A percentile compares a stretch with the other conserved stretches of the same genome.
Conservation (phyloP, 78 protist genomes). For the Mantamonas sphyraenae region DNA sequence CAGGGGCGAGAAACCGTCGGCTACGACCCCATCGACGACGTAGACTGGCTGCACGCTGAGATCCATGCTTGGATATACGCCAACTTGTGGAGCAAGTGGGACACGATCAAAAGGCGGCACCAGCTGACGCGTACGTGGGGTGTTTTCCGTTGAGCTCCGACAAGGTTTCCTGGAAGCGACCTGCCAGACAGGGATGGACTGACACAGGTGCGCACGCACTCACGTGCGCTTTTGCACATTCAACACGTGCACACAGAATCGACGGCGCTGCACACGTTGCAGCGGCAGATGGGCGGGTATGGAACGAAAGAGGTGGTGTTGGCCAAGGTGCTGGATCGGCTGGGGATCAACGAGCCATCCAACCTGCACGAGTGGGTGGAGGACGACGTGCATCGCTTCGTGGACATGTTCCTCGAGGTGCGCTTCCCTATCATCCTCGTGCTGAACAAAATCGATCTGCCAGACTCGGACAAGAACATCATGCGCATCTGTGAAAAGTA, state of each 20-base stretch:
- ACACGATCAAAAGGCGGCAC: conserved; percentile 35
- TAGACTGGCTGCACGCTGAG: conserved; percentile 64
- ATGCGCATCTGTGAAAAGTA: neutral
- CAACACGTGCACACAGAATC: conserved; percentile 1
- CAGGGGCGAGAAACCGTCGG: conserved; percentile 57
- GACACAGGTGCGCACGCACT: too few species aligned
- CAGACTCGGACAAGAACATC: conserved; percentile 19
- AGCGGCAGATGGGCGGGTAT: conserved; percentile 43
- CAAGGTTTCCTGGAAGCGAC: too few species aligned
- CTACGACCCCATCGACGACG: conserved; percentile 51
- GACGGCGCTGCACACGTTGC: conserved; percentile 26
- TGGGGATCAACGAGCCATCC: conserved; percentile 18
- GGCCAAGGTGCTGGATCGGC: conserved; percentile 13
- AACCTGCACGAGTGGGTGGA: conserved; percentile 14
- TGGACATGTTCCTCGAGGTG: conserved; percentile 20
- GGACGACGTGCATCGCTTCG: conserved; percentile 17
- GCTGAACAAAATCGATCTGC: conserved; percentile 35
- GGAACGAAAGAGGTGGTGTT: conserved; percentile 23
- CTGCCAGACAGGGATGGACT: too few species aligned
- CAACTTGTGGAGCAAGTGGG: conserved; percentile 50
- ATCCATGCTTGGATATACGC: conserved; percentile 57
- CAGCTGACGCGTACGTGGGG: conserved; percentile 3
- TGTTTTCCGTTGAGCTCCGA: too few species aligned
- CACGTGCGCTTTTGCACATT: too few species aligned
- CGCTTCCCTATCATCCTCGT: conserved; percentile 33